Base-by-base conservation (phyloP, 139 green algal genomes). In the Zygnema circumcarinatum region DNA sequence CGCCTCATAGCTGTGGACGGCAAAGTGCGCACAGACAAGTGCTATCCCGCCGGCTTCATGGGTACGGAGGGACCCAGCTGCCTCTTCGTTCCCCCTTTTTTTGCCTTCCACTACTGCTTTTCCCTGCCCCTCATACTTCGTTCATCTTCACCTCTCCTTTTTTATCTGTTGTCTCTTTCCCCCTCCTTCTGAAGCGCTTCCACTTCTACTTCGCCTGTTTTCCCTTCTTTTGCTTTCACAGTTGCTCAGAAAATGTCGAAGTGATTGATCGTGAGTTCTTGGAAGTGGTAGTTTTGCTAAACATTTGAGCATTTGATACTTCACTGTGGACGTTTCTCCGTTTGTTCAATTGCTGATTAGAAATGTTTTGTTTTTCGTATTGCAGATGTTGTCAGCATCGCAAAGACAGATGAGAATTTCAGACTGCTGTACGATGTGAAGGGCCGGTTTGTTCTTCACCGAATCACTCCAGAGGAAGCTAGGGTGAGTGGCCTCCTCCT, bases 21-120 rank as follows among this genome's bases (percentile, higher is more conserved):
- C 92, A 99, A 99, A 94, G 95, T 96, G 29, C 94, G 96, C 86
- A 99, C 96, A 0, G 97, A 99, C 89, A 93, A 94, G 85, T 98
- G 94, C 84, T 99, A 97, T 95, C 97, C 97, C 31, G 93, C 94
- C 38, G 97, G 97, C 39, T 98, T 98, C 95, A 98, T 99, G 97
- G 91, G 90, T 93, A 67, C 69, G 87, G 72, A n/a, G 32, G n/a
- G n/a, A n/a, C n/a, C n/a, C 72, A 1, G 39, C 22, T 76, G 0
- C 16, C 20, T 76, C 21, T 0, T 76, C 68, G 16, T 76, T 35
- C 38, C 25, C 22, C 68, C 22, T 11, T 76, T 35, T 36, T 16
- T 76, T 35, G 35, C 38, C n/a, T n/a, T n/a, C n/a, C n/a, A n/a
- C n/a, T n/a, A n/a, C n/a, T n/a, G n/a, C n/a, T n/a, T n/a, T n/a